A percentile compares a stretch with the other conserved stretches of the same genome.
Conservation (phyloP, 164 flowering plant species). For the Macadamia integrifolia region DNA sequence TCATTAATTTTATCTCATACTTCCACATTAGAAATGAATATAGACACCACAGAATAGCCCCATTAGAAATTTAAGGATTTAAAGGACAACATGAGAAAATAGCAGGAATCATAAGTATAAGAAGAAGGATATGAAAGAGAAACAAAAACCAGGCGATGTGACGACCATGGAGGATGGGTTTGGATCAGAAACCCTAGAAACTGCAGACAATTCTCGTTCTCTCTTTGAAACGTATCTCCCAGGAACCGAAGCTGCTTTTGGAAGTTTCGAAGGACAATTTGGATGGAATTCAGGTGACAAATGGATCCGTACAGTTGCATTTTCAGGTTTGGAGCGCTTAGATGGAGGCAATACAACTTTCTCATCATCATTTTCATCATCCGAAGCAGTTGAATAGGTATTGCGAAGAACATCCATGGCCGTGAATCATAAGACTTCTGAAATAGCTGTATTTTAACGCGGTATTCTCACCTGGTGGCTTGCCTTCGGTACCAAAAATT, state of each 20-base stretch:
- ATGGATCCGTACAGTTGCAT: constrained; percentile 1
- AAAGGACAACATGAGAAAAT: neutral
- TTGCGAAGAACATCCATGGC: constrained; percentile 58
- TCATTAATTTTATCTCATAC: no score
- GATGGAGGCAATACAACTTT: constrained; percentile 17
- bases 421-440: neutral
- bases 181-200: constrained; percentile 10
- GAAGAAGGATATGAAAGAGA: neutral
- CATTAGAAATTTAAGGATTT: no score
- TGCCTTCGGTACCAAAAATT: no score
- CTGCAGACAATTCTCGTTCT: constrained; percentile 43
- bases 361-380: constrained; percentile 35
- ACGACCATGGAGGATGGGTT: constrained; percentile 13
- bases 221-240: constrained; percentile 83
- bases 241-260: constrained; percentile 38
- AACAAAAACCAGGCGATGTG: constrained; percentile 31
- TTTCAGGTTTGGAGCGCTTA: constrained; percentile 27
- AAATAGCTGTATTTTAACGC: no score
- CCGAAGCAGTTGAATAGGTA: constrained; percentile 48
- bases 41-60: no score
- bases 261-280: constrained; percentile 2
- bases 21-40: no score
- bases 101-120: neutral
- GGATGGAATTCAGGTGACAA: constrained; percentile 3
- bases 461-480: no score